Evolutionary conservation across 192 early-diverging fungal species (phyloP).

Genomic region (Podila clonocystis): DNA sequence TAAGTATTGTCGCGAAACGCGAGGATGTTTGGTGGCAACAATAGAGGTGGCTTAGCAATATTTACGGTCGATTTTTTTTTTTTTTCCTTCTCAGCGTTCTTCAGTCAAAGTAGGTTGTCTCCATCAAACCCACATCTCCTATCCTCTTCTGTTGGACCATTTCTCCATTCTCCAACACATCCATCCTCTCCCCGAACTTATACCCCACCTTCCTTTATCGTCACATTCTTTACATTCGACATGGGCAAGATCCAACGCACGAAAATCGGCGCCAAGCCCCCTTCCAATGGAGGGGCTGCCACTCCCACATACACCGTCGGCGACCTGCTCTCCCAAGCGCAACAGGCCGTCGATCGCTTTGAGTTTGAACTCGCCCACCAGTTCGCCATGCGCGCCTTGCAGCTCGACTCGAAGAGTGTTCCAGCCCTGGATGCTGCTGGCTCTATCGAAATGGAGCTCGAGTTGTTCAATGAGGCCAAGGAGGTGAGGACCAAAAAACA

Average conservation of each 20-base stretch:
- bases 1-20: no score
- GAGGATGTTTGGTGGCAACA: background rate
- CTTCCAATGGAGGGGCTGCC: constrained; percentile 2
- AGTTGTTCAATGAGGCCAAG: constrained; percentile 70
- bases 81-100: background rate
- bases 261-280: constrained; percentile 19
- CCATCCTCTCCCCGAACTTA: background rate
- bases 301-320: constrained; percentile 61
- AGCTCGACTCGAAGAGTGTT: constrained; percentile 66
- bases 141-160: background rate
- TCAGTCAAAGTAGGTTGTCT: background rate
- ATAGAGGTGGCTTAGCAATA: constrained; percentile 8
- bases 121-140: background rate
- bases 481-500: constrained; percentile 50
- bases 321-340: constrained; percentile 68
- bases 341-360: constrained; percentile 78
- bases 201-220: background rate
- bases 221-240: background rate
- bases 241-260: constrained; percentile 50
- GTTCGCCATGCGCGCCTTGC: constrained; percentile 74
- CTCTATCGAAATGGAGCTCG: constrained; percentile 80
- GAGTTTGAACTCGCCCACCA: constrained; percentile 77
- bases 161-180: background rate
- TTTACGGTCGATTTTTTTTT: constrained; percentile 12
- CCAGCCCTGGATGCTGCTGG: constrained; percentile 75